Conservation (phyloP, 2,329 filamentous ascomycete species). For the Elsinoe ampelina region DNA sequence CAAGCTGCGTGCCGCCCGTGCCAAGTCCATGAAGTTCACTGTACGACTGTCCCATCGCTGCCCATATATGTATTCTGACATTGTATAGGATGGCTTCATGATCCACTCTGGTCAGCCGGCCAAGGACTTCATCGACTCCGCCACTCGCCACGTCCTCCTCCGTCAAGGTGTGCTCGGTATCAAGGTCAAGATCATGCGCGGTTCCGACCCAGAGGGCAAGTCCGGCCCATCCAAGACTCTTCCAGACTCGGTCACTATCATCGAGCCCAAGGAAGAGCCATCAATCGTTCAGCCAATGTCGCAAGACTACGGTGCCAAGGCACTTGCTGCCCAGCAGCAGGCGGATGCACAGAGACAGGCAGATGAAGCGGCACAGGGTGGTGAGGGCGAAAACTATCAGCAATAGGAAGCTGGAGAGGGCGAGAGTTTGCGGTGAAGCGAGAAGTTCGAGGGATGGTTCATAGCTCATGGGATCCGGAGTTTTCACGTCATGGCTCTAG, state of each 20-base stretch:
- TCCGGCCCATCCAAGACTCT: conserved; percentile 93
- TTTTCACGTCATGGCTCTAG: conserved; percentile 14
- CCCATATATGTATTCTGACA: too few relatives aligned
- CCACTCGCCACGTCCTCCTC: conserved; percentile 98
- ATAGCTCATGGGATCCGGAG: conserved; percentile 12
- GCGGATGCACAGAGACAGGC: conserved; percentile 51
- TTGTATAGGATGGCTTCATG: conserved; percentile 84
- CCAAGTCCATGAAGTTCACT: conserved; percentile 99
- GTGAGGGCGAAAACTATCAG: conserved; percentile 33
- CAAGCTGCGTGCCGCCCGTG: conserved; percentile 97
- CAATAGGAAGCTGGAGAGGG: conserved; percentile 14
- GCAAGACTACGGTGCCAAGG: conserved; percentile 98
- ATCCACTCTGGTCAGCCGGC: conserved; percentile 99
- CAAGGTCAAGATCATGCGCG: conserved; percentile 99
- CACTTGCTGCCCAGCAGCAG: conserved; percentile 57
- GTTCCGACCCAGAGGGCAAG: conserved; percentile 99
- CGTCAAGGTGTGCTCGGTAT: conserved; percentile 99
- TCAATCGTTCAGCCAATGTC: conserved; percentile 88
- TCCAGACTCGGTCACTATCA: conserved; percentile 97
- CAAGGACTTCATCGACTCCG: conserved; percentile 98
- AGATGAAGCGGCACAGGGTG: conserved; percentile 48
- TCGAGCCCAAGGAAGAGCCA: conserved; percentile 99
- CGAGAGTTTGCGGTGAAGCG: background rate
- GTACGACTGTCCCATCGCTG: conserved; percentile 39
- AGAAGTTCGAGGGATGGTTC: background rate